phyloP scores from a whole-genome alignment of 2,329 filamentous ascomycete genomes.

The Pseudomassariella vexata region DNA sequence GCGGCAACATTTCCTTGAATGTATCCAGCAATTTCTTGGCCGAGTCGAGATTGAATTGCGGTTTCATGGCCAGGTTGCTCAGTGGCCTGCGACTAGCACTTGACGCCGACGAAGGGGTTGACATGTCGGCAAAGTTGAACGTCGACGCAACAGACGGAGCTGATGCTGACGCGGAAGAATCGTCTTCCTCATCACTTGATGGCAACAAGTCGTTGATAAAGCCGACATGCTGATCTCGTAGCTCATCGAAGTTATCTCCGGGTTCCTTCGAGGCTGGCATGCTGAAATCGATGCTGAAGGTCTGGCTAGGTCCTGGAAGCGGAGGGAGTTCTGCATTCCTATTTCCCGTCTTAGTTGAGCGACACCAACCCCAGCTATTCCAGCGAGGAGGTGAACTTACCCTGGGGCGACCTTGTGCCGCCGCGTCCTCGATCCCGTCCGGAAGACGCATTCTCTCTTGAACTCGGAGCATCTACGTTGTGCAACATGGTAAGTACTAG shows the following conservation, averaged over 20 bases:
- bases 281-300: slow-evolving; percentile 47
- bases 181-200: slow-evolving; percentile 16
- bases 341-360: neutral
- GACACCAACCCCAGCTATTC: no score
- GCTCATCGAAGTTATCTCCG: slow-evolving; percentile 31
- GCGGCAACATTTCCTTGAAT: slow-evolving; percentile 36
- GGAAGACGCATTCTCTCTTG: slow-evolving; percentile 48
- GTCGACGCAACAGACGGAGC: slow-evolving; percentile 2
- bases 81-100: slow-evolving; percentile 24
- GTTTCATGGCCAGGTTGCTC: slow-evolving; percentile 37
- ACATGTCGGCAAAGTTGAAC: slow-evolving; percentile 22
- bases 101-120: slow-evolving; percentile 17
- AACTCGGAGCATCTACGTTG: slow-evolving; percentile 41
- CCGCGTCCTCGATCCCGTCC: slow-evolving; percentile 43
- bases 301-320: slow-evolving; percentile 38
- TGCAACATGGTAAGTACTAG: slow-evolving; percentile 3
- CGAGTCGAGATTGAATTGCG: slow-evolving; percentile 50
- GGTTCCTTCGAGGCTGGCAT: slow-evolving; percentile 33
- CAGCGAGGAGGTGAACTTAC: slow-evolving; percentile 24
- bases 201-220: slow-evolving; percentile 36
- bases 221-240: slow-evolving; percentile 36
- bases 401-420: slow-evolving; percentile 35
- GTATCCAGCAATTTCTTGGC: slow-evolving; percentile 37
- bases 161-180: slow-evolving; percentile 8
- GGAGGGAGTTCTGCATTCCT: slow-evolving; percentile 19